A percentile compares a stretch with the other conserved stretches of the same genome.
Evolutionary conservation across 192 early-diverging fungal species (phyloP).

Genomic region (Entomortierella chlamydospora): DNA sequence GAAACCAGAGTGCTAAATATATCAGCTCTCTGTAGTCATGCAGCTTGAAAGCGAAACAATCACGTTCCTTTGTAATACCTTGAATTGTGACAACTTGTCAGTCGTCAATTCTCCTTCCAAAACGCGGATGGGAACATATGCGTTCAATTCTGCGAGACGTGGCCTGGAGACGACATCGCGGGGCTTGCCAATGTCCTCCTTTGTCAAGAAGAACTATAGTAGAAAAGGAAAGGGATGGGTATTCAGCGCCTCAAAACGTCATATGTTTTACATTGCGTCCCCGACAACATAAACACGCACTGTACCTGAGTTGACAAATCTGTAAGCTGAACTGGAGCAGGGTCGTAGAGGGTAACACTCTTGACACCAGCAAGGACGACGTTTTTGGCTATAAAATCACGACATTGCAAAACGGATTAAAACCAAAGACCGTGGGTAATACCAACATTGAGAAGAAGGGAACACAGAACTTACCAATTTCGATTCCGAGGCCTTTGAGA

Average conservation of each 20-base stretch:
- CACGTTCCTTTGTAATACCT: slow-evolving; percentile 34
- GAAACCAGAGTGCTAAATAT: no score
- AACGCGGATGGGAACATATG: slow-evolving; percentile 94
- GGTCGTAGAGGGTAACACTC: slow-evolving; percentile 96
- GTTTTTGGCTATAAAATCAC: slow-evolving; percentile 84
- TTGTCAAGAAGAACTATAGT: slow-evolving; percentile 87
- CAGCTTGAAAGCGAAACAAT: not conserved
- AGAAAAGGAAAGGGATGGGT: no score
- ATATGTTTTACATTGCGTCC: no score
- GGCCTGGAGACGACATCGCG: slow-evolving; percentile 81
- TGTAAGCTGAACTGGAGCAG: slow-evolving; percentile 73
- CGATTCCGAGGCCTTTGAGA: slow-evolving; percentile 95
- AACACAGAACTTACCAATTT: slow-evolving; percentile 81
- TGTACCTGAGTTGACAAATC: slow-evolving; percentile 92
- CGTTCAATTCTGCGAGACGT: slow-evolving; percentile 94
- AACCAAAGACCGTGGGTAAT: no score
- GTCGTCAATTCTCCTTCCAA: slow-evolving; percentile 81
- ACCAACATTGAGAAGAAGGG: no score
- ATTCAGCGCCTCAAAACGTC: no score
- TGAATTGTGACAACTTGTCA: slow-evolving; percentile 69
- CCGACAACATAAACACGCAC: no score
- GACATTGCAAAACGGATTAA: not conserved
- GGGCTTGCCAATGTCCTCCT: slow-evolving; percentile 88
- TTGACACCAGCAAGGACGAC: slow-evolving; percentile 98
- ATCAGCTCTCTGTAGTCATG: no score